These are phyloP conservation scores for Mrakia frigida DNA, from an alignment of 768 basidiomycete genomes.

Conservation along the genomic window DNA sequence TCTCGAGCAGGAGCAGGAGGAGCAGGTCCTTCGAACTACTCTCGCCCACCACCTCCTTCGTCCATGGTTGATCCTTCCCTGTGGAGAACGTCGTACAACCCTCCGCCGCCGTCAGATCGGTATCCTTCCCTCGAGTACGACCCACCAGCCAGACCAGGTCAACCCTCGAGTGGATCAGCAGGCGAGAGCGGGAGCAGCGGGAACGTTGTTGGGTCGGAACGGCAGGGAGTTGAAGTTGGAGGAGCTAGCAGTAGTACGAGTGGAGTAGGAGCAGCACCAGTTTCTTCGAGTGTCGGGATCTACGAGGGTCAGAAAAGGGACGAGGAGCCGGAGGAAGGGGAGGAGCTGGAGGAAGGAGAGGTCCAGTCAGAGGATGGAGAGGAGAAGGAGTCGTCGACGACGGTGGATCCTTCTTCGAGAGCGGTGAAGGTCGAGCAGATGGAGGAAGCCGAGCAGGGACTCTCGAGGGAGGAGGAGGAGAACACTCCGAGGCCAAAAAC, in stretches of 20 bases:
- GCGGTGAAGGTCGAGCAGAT: not conserved
- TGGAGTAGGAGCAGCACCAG: not conserved
- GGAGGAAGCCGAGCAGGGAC: not conserved
- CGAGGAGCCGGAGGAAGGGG: constrained; percentile 3
- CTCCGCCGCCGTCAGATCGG: constrained; percentile 7
- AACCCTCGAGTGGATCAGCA: not conserved
- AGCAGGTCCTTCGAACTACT: not conserved
- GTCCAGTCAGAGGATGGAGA: constrained; percentile 8
- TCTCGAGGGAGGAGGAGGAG: not conserved
- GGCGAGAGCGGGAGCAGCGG: not conserved
- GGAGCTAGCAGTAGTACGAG: too few relatives aligned
- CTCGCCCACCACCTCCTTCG: constrained; percentile 8
- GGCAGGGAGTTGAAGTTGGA: too few relatives aligned
- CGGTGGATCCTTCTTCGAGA: not conserved
- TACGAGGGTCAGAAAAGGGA: not conserved
- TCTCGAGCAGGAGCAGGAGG: not conserved
- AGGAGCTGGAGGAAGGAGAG: constrained; percentile 15
- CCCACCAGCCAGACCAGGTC: not conserved
- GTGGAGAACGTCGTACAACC: constrained; percentile 5
- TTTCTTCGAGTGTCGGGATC: not conserved
- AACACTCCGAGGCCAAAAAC: not conserved
- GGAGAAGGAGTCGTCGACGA: not conserved
- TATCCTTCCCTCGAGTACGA: constrained; percentile 8
- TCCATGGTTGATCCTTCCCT: constrained; percentile 11
- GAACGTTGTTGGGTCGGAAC: not conserved